Conservation (phyloP, 1,284 basidiomycete species). For the Boletellus deceptivus region DNA sequence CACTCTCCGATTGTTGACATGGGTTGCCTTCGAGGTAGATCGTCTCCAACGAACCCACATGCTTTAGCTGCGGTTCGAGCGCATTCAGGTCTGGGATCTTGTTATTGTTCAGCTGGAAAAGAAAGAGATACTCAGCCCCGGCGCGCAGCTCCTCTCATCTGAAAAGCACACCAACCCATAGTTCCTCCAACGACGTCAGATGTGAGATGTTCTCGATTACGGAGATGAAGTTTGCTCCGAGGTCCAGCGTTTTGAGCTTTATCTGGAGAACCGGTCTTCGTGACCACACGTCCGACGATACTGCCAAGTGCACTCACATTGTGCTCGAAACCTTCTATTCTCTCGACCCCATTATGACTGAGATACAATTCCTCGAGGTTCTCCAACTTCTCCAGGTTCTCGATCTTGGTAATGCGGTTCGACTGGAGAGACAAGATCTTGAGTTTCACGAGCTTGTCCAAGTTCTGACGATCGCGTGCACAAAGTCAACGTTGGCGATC, state of each 20-base stretch:
- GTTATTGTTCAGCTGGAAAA: slow-evolving; percentile 81
- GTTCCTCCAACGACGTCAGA: slow-evolving; percentile 76
- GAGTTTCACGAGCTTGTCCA: slow-evolving; percentile 67
- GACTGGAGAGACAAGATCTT: slow-evolving; percentile 88
- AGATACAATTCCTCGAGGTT: slow-evolving; percentile 91
- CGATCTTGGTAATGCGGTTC: slow-evolving; percentile 89
- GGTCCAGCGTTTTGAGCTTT: slow-evolving; percentile 84
- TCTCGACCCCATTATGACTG: slow-evolving; percentile 88
- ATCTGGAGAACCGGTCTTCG: slow-evolving; percentile 39
- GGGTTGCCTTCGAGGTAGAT: slow-evolving; percentile 97
- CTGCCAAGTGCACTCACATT: slow-evolving; percentile 54
- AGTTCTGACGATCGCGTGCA: slow-evolving; percentile 38
- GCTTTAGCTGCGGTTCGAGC: slow-evolving; percentile 72
- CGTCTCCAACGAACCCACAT: slow-evolving; percentile 73
- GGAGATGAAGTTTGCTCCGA: slow-evolving; percentile 83
- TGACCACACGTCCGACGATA: not conserved
- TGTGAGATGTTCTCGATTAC: slow-evolving; percentile 82
- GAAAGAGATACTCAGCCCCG: not conserved
- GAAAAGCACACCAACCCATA: slow-evolving; percentile 73
- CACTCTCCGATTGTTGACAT: slow-evolving; percentile 76
- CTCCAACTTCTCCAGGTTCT: slow-evolving; percentile 71
- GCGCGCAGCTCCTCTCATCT: not conserved
- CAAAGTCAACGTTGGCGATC: not conserved
- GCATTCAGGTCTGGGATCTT: slow-evolving; percentile 68
- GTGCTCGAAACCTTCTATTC: slow-evolving; percentile 83